Base-by-base conservation (phyloP, 495 filamentous ascomycete genomes). In the Oidiodendron maius region DNA sequence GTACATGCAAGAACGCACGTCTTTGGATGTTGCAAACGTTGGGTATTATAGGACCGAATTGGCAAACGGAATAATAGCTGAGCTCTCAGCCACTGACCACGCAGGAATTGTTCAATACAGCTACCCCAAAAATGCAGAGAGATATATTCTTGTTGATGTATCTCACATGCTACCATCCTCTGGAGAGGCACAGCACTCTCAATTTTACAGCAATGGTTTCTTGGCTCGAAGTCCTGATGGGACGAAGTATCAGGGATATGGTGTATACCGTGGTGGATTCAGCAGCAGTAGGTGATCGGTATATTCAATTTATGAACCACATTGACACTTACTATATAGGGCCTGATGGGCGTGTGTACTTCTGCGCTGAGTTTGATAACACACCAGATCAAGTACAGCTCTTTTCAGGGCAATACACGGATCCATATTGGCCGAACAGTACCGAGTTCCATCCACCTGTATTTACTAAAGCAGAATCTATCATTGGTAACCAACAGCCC, bases 1-100 rank as follows among this genome's bases (percentile, higher is more conserved):
- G 8, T 71, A 69, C 54, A 64, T 61, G 46, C 64, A 69, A 49
- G 54, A 63, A 12, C 63, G 66, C 25, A 63, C 65, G 46, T 25
- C 35, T n/a, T 1, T 21, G 6, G 53, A 57, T 54, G 6, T 22
- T 3, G 83, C 83, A 9, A 66, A 64, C 16, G 83, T 85, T 1
- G 86, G 86, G 0, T 83, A 81, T 52, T 90, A 87, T 52, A 66
- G 66, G 12, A 66, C 88, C 17, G 69, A 72, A 0, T 62, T 90
- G 1, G 68, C 75, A 28, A 77, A 68, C 46, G 75, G 80, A 0
- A 67, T 89, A 22, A 60, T 61, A 1, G 77, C 75, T 3, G 82
- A 87, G 52, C 86, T 89, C 78, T 86, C 83, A 1, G 70, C 72
- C 1, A 71, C 81, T 0, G 69, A 78, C 9, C 78, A 79, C 47